A percentile compares a stretch with the other conserved stretches of the same genome.
Evolutionary conservation across 202 grass and related monocot genomes (phyloP).

Genomic region (Zizania palustris): DNA sequence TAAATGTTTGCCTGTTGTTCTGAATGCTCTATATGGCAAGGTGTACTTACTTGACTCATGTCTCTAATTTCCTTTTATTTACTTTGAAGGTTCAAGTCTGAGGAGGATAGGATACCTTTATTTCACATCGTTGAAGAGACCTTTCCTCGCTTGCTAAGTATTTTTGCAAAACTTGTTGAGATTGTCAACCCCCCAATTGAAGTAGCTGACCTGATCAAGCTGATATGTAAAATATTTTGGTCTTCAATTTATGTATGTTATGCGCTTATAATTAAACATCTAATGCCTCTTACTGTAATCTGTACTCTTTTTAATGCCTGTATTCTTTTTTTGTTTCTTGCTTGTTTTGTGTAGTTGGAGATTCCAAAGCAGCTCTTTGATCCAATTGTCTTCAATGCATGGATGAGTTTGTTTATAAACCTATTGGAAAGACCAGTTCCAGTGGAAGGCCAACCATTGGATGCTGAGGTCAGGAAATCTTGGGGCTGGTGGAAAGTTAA

Average conservation of each 20-base stretch:
- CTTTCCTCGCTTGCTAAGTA: slow-evolving; percentile 73
- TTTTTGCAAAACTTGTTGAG: slow-evolving; percentile 84
- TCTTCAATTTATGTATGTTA: slow-evolving; percentile 96
- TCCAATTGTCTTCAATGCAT: slow-evolving; percentile 74
- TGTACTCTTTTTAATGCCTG: slow-evolving; percentile 1
- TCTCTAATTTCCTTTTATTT: slow-evolving; percentile 34
- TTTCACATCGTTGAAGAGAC: slow-evolving; percentile 84
- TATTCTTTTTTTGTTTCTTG: slow-evolving; percentile 23
- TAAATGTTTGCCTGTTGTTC: neutral
- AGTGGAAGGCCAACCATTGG: slow-evolving; percentile 77
- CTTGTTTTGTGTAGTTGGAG: slow-evolving; percentile 63
- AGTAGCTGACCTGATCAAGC: slow-evolving; percentile 88
- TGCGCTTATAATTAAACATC: slow-evolving; percentile 16
- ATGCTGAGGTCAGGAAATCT: slow-evolving; percentile 81
- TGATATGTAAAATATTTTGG: slow-evolving; percentile 99
- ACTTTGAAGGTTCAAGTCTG: slow-evolving; percentile 91
- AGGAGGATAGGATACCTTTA: slow-evolving; percentile 85
- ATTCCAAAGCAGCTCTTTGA: slow-evolving; percentile 84
- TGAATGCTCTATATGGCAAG: neutral
- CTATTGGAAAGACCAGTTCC: slow-evolving; percentile 90
- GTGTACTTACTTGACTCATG: neutral
- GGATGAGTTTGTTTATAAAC: slow-evolving; percentile 88
- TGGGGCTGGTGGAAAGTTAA: slow-evolving; percentile 99
- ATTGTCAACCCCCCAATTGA: slow-evolving; percentile 80
- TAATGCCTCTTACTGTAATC: slow-evolving; percentile 25